Base-by-base conservation (phyloP, 2,329 filamentous ascomycete genomes). In the Allantophomopsis cytisporea region DNA sequence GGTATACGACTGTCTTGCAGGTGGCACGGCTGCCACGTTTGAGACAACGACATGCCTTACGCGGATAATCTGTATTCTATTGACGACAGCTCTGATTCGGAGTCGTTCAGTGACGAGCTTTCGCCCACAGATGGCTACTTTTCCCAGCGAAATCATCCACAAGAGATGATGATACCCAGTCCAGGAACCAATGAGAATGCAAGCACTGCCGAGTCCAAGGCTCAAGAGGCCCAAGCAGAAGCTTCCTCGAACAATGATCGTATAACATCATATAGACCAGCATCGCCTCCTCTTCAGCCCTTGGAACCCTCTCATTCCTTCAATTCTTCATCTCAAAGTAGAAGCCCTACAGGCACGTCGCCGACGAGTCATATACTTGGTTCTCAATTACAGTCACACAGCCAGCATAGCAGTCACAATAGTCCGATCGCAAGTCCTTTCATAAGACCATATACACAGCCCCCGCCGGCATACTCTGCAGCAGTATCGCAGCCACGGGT, bases 121-220 rank as follows among this genome's bases (percentile, higher is more conserved):
- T 50, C 45, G 32, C 54, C 54, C 10, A 41, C 45, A 12, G 47
- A 54, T 50, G 52, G 54, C 16, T 54, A 54, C 42, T 56, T 56
- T 41, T 40, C 45, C 39, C n/a, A 39, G 39, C 30, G 41, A 45
- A 14, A 39, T 45, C 38, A 44, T 13, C 13, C 36, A 15, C 34
- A 39, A 36, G 39, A 42, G 21, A 35, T 38, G 12, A 48, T 52
- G 42, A 47, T 52, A 6, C 46, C 44, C n/a, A 49, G 52, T 39
- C 50, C 48, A 30, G 45, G 46, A 14, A 18, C 49, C 18, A 43
- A 47, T 20, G 32, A 32, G 14, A 44, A 50, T 18, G 36, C 41
- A 20, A 46, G 44, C 31, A 40, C 43, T 18, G 44, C 46, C 39
- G 49, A 50, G 31, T 36, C 41, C 20, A 54, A 53, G 37, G 45